Percentiles rank a stretch among this genome's conserved stretches.
Conservation (phyloP, 2,329 filamentous ascomycete genomes). For the Ascomycota sp. region DNA sequence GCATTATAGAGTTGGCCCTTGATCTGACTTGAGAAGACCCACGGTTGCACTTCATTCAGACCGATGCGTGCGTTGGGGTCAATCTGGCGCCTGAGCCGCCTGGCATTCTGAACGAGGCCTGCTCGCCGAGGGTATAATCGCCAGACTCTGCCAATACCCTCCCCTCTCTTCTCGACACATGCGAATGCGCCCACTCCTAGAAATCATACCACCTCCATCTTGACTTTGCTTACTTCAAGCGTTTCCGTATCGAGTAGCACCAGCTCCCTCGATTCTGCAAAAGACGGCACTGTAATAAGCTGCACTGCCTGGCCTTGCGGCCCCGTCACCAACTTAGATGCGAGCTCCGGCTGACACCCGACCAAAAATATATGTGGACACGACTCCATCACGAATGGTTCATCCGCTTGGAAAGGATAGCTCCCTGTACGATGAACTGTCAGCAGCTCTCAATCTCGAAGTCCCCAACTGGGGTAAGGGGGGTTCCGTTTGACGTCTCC, state of each 20-base stretch:
- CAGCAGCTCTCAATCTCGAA: background rate
- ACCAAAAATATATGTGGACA: slow-evolving; percentile 87
- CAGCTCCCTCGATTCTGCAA: slow-evolving; percentile 57
- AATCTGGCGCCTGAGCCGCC: no score
- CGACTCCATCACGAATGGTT: slow-evolving; percentile 68
- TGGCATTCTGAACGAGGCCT: no score
- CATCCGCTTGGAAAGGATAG: slow-evolving; percentile 87
- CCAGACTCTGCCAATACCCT: background rate
- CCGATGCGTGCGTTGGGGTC: no score
- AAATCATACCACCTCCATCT: slow-evolving; percentile 19
- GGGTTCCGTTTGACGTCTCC: background rate
- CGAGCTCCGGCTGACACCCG: slow-evolving; percentile 65
- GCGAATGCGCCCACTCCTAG: no score
- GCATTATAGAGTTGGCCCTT: no score
- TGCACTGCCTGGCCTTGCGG: slow-evolving; percentile 49
- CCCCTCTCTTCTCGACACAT: no score
- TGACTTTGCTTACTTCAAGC: slow-evolving; percentile 54
- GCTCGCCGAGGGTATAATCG: no score
- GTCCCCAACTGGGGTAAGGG: no score
- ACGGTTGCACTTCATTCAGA: no score
- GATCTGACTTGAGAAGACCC: no score
- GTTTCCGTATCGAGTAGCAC: slow-evolving; percentile 75
- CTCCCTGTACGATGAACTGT: slow-evolving; percentile 37
- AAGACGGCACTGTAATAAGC: slow-evolving; percentile 67
- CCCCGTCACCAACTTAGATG: slow-evolving; percentile 47